phyloP scores from a whole-genome alignment of 2,329 filamentous ascomycete genomes.

The Aspergillaceae sp. region DNA sequence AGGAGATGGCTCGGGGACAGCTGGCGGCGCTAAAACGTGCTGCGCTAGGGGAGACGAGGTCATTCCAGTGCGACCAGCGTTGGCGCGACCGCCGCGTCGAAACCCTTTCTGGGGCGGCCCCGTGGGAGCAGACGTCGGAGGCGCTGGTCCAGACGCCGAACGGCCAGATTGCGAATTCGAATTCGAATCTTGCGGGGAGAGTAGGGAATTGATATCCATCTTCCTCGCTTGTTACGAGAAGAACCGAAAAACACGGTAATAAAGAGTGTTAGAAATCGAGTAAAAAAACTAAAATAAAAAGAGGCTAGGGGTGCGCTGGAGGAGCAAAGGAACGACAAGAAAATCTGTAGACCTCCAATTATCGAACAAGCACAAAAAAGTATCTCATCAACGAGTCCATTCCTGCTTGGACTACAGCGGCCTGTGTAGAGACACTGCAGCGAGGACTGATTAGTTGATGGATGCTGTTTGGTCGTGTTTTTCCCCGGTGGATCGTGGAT shows the following conservation, averaged over 20 bases:
- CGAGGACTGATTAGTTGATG: not conserved
- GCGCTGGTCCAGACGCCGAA: slow-evolving; percentile 21
- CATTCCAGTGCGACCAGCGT: slow-evolving; percentile 25
- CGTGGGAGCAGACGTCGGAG: slow-evolving; percentile 16
- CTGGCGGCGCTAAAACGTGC: slow-evolving; percentile 33
- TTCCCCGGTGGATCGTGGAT: not conserved
- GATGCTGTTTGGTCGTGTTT: not conserved
- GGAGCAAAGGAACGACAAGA: slow-evolving; percentile 1
- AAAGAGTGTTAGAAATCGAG: not conserved
- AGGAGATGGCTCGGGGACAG: slow-evolving; percentile 30
- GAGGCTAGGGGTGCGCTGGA: slow-evolving; percentile 4
- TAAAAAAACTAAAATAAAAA: not conserved
- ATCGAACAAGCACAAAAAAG: slow-evolving; percentile 17
- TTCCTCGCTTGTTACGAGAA: slow-evolving; percentile 6
- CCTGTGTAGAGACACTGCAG: slow-evolving; percentile 14
- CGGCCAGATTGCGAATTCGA: slow-evolving; percentile 30
- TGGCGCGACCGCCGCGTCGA: slow-evolving; percentile 27
- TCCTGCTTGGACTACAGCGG: slow-evolving; percentile 22
- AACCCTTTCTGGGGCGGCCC: slow-evolving; percentile 28
- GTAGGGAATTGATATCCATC: slow-evolving; percentile 41
- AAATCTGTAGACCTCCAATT: slow-evolving; percentile 2
- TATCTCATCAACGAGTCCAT: slow-evolving; percentile 26
- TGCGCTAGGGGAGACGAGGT: slow-evolving; percentile 36
- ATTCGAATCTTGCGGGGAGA: slow-evolving; percentile 37
- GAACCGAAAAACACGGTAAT: slow-evolving; percentile 1